These are phyloP conservation scores for Xylaria sp. DNA, from an alignment of 2,329 filamentous ascomycete species.

Conservation along the genomic window DNA sequence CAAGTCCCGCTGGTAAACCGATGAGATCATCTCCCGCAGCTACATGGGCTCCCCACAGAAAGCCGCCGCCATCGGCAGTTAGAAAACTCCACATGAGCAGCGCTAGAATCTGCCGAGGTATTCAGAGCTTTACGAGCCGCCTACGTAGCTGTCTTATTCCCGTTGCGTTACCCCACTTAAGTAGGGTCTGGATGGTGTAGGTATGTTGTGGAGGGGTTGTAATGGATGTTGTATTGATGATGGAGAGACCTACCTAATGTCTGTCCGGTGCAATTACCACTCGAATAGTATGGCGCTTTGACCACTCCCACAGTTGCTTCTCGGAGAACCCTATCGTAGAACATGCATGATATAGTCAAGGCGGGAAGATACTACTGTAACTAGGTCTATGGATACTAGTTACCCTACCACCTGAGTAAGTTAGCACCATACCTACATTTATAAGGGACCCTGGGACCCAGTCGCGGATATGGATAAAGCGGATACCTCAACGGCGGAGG, in stretches of 20 bases:
- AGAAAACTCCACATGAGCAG: not conserved
- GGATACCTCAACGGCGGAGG: not conserved
- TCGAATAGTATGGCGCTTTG: no score
- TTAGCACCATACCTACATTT: constrained; percentile 3
- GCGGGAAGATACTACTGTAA: no score
- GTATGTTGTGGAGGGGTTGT: not conserved
- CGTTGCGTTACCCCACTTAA: not conserved
- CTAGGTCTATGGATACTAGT: no score
- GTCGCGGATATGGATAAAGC: constrained; percentile 2
- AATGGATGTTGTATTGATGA: no score
- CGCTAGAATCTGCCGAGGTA: not conserved
- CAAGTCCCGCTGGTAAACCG: no score
- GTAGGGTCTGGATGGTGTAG: not conserved
- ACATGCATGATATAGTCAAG: no score
- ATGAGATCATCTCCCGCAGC: no score
- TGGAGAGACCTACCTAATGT: no score
- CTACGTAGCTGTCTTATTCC: not conserved
- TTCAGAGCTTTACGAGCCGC: not conserved
- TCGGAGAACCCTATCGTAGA: no score
- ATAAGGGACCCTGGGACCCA: not conserved
- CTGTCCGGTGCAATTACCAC: no score
- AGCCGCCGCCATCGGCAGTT: not conserved
- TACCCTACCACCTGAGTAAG: constrained; percentile 12
- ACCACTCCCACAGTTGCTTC: no score
- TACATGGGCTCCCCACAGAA: not conserved